These are phyloP conservation scores for Uncinocarpus reesii DNA, from an alignment of 2,329 filamentous ascomycete species.

Conservation along the genomic window DNA sequence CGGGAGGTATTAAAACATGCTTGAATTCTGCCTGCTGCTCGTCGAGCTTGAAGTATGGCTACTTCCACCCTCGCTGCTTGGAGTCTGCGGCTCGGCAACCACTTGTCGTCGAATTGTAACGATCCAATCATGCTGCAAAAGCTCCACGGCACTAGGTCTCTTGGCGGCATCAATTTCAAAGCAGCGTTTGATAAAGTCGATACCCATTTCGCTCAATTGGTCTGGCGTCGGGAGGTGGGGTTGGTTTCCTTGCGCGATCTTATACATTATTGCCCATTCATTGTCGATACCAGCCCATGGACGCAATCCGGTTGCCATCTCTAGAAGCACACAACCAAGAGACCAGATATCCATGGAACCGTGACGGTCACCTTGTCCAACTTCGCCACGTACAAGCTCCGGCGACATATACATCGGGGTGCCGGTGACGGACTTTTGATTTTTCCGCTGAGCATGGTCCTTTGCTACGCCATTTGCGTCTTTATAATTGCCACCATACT, in stretches of 20 bases:
- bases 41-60: slow-evolving; percentile 12
- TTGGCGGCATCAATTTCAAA: slow-evolving; percentile 74
- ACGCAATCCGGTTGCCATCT: slow-evolving; percentile 90
- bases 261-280: slow-evolving; percentile 99
- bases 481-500: slow-evolving; percentile 41
- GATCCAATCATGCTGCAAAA: slow-evolving; percentile 91
- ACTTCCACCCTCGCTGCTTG: slow-evolving; percentile 29
- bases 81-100: slow-evolving; percentile 36
- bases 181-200: slow-evolving; percentile 80
- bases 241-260: slow-evolving; percentile 93
- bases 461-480: slow-evolving; percentile 18
- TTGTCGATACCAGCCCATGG: slow-evolving; percentile 96
- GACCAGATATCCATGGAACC: slow-evolving; percentile 59
- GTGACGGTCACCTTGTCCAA: slow-evolving; percentile 62
- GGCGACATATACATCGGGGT: slow-evolving; percentile 99
- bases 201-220: slow-evolving; percentile 70
- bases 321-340: slow-evolving; percentile 65
- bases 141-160: slow-evolving; percentile 70
- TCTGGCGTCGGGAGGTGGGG: slow-evolving; percentile 72
- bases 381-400: slow-evolving; percentile 89
- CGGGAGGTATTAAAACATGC: slow-evolving; percentile 16
- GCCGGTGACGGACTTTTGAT: slow-evolving; percentile 88
- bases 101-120: slow-evolving; percentile 41
- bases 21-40: slow-evolving; percentile 20
- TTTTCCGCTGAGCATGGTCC: slow-evolving; percentile 30